These are phyloP conservation scores for Fusarium solani-melongenae DNA, from an alignment of 2,329 filamentous ascomycete species.

Conservation along the genomic window DNA sequence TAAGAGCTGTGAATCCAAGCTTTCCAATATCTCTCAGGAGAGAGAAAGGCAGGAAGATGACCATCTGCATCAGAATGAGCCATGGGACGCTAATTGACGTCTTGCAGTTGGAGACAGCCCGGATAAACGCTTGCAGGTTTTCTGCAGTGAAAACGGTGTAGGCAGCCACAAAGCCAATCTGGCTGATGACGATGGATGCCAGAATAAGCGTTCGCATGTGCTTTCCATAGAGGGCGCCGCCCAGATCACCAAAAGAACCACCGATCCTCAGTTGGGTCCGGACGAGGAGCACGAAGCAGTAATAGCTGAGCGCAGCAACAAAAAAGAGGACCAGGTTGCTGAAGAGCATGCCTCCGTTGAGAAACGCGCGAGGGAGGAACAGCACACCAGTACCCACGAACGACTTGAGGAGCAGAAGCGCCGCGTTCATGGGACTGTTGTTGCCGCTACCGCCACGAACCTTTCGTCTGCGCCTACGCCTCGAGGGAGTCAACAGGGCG, in stretches of 20 bases:
- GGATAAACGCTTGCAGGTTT: slow-evolving; percentile 93
- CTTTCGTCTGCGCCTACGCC: slow-evolving; percentile 80
- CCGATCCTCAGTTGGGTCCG: slow-evolving; percentile 85
- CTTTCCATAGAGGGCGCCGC: slow-evolving; percentile 88
- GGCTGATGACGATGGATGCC: slow-evolving; percentile 91
- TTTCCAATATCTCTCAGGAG: slow-evolving; percentile 97
- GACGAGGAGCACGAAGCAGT: slow-evolving; percentile 95
- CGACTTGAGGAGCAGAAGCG: slow-evolving; percentile 90
- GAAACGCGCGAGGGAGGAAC: slow-evolving; percentile 90
- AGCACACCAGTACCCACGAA: slow-evolving; percentile 97
- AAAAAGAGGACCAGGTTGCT: slow-evolving; percentile 90
- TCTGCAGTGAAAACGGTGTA: slow-evolving; percentile 98
- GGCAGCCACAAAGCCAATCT: slow-evolving; percentile 93
- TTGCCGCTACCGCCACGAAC: slow-evolving; percentile 78
- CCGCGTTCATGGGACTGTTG: slow-evolving; percentile 82
- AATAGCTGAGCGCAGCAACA: slow-evolving; percentile 90
- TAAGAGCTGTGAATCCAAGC: slow-evolving; percentile 91
- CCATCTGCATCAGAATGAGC: slow-evolving; percentile 93
- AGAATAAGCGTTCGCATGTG: slow-evolving; percentile 92
- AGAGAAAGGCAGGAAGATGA: slow-evolving; percentile 94
- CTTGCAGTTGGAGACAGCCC: slow-evolving; percentile 89
- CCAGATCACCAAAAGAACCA: slow-evolving; percentile 98
- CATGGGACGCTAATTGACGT: slow-evolving; percentile 87
- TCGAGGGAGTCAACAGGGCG: slow-evolving; percentile 80
- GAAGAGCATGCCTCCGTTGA: slow-evolving; percentile 98